Evolutionary conservation across 805 yeast species (phyloP), one percentile per base, ranked within the genome.

Genomic region (Saturnispora besseyi): DNA sequence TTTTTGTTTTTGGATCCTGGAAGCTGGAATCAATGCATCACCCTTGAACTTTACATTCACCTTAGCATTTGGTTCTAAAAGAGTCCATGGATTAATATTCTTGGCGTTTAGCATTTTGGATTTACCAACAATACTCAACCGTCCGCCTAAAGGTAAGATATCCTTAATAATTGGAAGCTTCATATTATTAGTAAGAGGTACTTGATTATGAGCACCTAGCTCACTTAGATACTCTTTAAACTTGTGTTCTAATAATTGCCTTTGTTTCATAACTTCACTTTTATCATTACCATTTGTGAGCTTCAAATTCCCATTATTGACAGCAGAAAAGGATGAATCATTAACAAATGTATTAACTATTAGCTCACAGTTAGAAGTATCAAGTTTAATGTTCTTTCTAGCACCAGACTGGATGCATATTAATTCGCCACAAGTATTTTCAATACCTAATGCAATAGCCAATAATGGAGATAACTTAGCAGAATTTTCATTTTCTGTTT

Each of bases 81-180:
- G 7, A 4, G 41, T 18, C 57, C 57, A 52, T n/a, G 49, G 44
- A 15, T 28, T 43, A 5, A 40, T 22, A 7, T 21, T 34, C 15
- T 44, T 43, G 7, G 26, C 13, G 22, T 38, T 44, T 7, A 69
- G 48, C 18, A 43, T 37, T 32, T 34, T 49, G 6, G 46, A 31
- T 24, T 44, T 36, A 12, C 33, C 21, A 3, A 11, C 5, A 18
- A 55, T 45, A 18, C 72, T 77, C 26, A 85, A 46, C 6, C 77
- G 47, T 0, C 84, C 90, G 12, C 95, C 93, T 40, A 68, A 54
- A 0, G 86, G 82, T 18, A 84, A 61, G 5, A 62, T 21, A 1
- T 66, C 53, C 0, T 61, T 61, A 1, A 77, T 71, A 2, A 77
- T 62, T 1, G 90, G 88, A 1, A 85, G 55, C 53, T 75, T 77